Evolutionary conservation across 176 grass and related monocot genomes (phyloP).

Genomic region (Triticum turgidum): DNA sequence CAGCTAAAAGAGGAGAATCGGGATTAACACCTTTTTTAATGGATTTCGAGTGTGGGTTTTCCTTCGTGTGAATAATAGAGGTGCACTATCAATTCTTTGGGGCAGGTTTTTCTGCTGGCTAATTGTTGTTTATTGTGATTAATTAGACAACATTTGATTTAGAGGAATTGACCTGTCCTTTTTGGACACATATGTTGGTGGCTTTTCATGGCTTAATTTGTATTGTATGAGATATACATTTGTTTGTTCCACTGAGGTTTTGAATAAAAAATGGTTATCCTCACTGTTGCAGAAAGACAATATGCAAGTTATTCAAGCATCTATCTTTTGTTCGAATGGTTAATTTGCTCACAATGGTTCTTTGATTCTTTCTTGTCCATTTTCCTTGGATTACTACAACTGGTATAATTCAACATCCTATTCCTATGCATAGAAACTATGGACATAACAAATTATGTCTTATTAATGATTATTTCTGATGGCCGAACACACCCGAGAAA

Average conservation of each 20-base stretch:
- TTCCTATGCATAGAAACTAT: not conserved
- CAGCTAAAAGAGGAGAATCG: slow-evolving; percentile 40
- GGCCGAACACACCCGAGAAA: not conserved
- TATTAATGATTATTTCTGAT: not conserved
- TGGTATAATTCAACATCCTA: too few species aligned
- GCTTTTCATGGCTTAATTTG: slow-evolving; percentile 15
- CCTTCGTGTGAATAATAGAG: slow-evolving; percentile 46
- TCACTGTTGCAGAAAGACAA: not conserved
- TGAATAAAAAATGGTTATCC: not conserved
- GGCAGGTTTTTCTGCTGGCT: slow-evolving; percentile 31
- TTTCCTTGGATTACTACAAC: not conserved
- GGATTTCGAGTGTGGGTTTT: slow-evolving; percentile 9
- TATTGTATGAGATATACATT: slow-evolving; percentile 16
- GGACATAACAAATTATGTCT: not conserved
- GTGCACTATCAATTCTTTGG: slow-evolving; percentile 38
- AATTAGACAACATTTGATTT: slow-evolving; percentile 17
- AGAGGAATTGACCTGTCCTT: slow-evolving; percentile 19
- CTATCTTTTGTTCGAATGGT: not conserved
- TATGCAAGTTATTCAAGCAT: not conserved
- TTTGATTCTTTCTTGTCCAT: not conserved
- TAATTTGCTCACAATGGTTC: not conserved
- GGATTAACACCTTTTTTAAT: not conserved
- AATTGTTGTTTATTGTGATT: slow-evolving; percentile 22
- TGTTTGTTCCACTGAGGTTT: not conserved
- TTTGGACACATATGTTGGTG: slow-evolving; percentile 5